Conservation (phyloP, 2,329 filamentous ascomycete species). For the Aspergillus spinulosporus region DNA sequence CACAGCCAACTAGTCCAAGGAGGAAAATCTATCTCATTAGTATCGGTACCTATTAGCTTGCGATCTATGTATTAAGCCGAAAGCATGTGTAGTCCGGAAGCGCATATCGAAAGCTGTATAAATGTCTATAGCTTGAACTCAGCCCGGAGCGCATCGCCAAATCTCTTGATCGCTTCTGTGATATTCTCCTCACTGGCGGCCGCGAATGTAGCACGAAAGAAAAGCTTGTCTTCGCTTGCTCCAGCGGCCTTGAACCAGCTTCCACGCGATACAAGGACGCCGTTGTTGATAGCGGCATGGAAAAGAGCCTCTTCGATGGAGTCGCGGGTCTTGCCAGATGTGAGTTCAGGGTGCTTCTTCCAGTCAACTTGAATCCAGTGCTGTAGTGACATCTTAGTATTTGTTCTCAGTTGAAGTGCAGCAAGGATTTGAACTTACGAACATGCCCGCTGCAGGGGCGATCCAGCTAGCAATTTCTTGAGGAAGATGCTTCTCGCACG, state of each 20-base stretch:
- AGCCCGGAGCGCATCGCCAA: constrained; percentile 71
- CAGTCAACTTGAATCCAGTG: constrained; percentile 53
- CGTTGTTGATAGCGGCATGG: constrained; percentile 69
- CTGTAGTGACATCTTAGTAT: constrained; percentile 24
- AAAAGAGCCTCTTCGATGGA: constrained; percentile 84
- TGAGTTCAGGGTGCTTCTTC: constrained; percentile 45
- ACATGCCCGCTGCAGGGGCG: constrained; percentile 87
- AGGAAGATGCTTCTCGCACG: constrained; percentile 78
- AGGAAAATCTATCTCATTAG: neutral
- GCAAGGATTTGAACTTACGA: constrained; percentile 61
- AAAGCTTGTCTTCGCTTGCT: constrained; percentile 64
- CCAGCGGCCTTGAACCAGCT: constrained; percentile 87
- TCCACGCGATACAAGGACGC: constrained; percentile 78
- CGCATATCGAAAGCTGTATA: neutral
- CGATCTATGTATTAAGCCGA: neutral
- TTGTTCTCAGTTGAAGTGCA: neutral
- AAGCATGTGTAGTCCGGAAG: neutral
- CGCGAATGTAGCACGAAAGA: constrained; percentile 88
- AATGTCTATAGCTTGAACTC: constrained; percentile 53
- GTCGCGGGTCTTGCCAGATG: constrained; percentile 40
- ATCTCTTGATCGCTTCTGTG: constrained; percentile 68
- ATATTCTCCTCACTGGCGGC: constrained; percentile 72
- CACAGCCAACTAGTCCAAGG: neutral
- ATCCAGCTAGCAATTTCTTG: constrained; percentile 74
- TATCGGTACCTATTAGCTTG: neutral